Conservation (phyloP, 2,329 filamentous ascomycete genomes). For the Herpomyces periplanetae region DNA sequence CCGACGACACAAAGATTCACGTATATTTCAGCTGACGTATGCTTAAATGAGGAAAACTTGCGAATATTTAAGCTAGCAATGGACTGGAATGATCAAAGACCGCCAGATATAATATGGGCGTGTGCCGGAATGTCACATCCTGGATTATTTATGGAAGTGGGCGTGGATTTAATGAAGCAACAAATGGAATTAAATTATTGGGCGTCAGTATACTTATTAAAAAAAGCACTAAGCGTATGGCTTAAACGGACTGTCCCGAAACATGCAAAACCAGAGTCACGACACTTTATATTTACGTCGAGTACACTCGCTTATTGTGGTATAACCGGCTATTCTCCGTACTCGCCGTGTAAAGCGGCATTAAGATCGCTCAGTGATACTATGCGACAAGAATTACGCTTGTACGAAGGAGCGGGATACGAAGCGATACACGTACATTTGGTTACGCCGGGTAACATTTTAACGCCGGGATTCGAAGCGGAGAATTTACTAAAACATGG, state of each 20-base stretch:
- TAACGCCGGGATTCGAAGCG: conserved; percentile 26
- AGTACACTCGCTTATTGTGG: conserved; percentile 35
- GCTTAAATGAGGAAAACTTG: conserved; percentile 23
- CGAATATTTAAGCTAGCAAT: conserved; percentile 29
- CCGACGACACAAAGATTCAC: conserved; percentile 33
- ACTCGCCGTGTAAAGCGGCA: conserved; percentile 50
- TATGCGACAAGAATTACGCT: conserved; percentile 37
- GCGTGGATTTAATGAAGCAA: conserved; percentile 20
- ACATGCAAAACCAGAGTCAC: conserved; percentile 7
- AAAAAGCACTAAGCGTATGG: conserved; percentile 38
- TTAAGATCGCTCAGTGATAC: conserved; percentile 47
- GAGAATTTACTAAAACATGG: conserved; percentile 45
- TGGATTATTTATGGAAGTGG: conserved; percentile 33
- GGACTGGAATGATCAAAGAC: conserved; percentile 29
- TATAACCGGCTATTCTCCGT: conserved; percentile 42
- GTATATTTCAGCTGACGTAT: conserved; percentile 47
- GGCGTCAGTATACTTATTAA: conserved; percentile 47
- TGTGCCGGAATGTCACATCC: conserved; percentile 36
- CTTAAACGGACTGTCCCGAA: conserved; percentile 10
- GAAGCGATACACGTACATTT: conserved; percentile 38
- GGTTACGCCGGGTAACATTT: conserved; percentile 49
- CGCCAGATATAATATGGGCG: conserved; percentile 67
- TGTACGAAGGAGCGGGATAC: conserved; percentile 31
- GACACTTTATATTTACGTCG: conserved; percentile 59
- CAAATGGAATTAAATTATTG: conserved; percentile 88